phyloP scores from a whole-genome alignment of 495 filamentous ascomycete species.

The Aspergillus indologenus region DNA sequence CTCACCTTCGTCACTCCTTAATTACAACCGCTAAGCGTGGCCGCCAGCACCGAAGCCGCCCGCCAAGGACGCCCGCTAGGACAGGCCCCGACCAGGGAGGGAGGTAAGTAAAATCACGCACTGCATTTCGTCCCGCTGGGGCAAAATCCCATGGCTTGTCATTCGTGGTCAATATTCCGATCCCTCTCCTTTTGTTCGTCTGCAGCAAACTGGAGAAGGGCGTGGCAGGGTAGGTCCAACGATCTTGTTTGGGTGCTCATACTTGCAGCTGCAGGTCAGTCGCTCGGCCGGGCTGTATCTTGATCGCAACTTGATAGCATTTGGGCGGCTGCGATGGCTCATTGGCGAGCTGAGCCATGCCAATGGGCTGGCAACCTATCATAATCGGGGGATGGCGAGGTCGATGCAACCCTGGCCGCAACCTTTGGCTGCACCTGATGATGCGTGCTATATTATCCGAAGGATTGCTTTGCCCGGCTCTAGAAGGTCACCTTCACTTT shows the following conservation, averaged over 20 bases:
- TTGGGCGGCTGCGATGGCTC: background rate
- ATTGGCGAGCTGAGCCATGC: slow-evolving; percentile 20
- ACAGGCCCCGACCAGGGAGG: slow-evolving; percentile 5
- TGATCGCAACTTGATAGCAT: background rate
- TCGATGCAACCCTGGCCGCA: slow-evolving; percentile 24
- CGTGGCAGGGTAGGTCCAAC: background rate
- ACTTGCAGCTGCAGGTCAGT: slow-evolving; percentile 1
- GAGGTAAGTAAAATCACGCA: slow-evolving; percentile 20
- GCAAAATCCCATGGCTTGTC: background rate
- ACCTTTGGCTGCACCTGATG: slow-evolving; percentile 10
- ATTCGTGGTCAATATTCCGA: slow-evolving; percentile 1
- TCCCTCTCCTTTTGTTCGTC: background rate
- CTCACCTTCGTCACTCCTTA: background rate
- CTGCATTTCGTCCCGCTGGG: background rate
- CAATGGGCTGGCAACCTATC: slow-evolving; percentile 29
- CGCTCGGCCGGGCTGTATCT: background rate
- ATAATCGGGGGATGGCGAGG: slow-evolving; percentile 8
- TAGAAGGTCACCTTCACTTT: background rate
- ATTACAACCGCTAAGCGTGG: background rate
- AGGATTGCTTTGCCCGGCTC: slow-evolving; percentile 9
- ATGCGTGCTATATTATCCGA: slow-evolving; percentile 18
- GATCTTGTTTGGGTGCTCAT: slow-evolving; percentile 3
- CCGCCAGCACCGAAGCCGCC: slow-evolving; percentile 11
- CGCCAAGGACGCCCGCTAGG: slow-evolving; percentile 14
- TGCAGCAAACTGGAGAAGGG: background rate